Evolutionary conservation across 2,329 filamentous ascomycete species (phyloP), one percentile per base, ranked within the genome.

Genomic region (Cryphonectria nitschkei): DNA sequence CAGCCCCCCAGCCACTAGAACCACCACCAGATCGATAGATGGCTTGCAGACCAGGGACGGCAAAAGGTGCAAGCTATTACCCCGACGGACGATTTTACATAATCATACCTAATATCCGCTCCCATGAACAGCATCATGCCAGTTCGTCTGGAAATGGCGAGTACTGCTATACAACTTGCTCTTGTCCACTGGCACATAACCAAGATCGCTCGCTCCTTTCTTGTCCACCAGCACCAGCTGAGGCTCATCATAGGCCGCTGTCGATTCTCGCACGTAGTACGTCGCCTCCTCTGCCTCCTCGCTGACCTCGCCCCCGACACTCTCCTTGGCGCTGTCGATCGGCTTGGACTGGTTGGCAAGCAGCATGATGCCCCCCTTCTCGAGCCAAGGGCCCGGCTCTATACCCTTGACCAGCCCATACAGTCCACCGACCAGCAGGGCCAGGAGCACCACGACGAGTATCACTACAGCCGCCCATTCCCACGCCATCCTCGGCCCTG

Each of bases 391-490:
- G 3, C 64, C 64, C 46, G 64, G 64, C 64, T 65, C 46, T 13
- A 65, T 34, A 32, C 64, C 32, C 46, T 34, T 22, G 29, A 26
- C 46, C 26, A 65, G 32, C 4, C 64, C 46, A n/a, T 52, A 54
- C 19, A 52, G 7, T 3, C 64, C 64, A 29, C 64, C 64, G 14
- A 7, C 16, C 14, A 65, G 26, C 29, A 65, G 41, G 1, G 64
- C 43, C 14, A 52, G 16, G 41, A 65, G 64, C 64, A 65, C 64
- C 16, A 65, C 64, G 43, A 16, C 64, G 32, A 65, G 64, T 32
- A 54, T 65, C 39, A 11, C 64, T 13, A 65, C 41, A n/a, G 64
- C 64, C 13, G 64, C 64, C 64, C 64, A 65, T 32, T 65, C 64
- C 41, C 64, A 65, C 29, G 64, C 64, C 64, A 34, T 7, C 32